Conservation (phyloP, 768 basidiomycete genomes). For the Amanita rubescens region DNA sequence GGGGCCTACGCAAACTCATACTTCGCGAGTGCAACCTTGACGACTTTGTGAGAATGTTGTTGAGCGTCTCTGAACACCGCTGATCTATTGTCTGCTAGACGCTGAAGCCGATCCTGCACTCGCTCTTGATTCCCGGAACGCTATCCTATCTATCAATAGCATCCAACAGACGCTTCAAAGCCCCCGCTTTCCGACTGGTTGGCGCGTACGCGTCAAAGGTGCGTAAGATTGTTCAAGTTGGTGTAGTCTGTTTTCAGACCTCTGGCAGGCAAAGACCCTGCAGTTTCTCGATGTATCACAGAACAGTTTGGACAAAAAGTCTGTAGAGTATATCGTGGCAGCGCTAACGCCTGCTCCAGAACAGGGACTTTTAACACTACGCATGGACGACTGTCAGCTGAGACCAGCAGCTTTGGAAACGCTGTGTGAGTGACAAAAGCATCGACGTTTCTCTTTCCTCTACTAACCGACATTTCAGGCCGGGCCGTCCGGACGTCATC, state of each 20-base stretch:
- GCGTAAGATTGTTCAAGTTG: conserved; percentile 5
- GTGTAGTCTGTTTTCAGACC: not conserved
- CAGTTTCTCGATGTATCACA: conserved; percentile 90
- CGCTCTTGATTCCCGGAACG: conserved; percentile 75
- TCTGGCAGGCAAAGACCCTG: conserved; percentile 56
- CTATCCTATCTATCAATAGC: conserved; percentile 81
- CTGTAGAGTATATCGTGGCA: conserved; percentile 73
- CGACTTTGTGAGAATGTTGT: conserved; percentile 49
- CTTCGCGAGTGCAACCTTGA: conserved; percentile 86
- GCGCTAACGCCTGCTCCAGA: conserved; percentile 51
- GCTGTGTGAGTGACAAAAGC: conserved; percentile 47
- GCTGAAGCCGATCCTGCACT: conserved; percentile 85
- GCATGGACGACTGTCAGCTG: conserved; percentile 81
- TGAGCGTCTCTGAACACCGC: conserved; percentile 2
- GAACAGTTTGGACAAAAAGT: conserved; percentile 76
- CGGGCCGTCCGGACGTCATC: conserved; percentile 79
- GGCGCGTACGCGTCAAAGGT: conserved; percentile 79
- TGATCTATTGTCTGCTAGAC: conserved; percentile 32
- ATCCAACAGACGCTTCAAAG: conserved; percentile 77
- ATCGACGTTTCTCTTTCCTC: conserved; percentile 4
- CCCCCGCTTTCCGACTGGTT: conserved; percentile 67
- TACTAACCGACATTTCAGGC: conserved; percentile 34
- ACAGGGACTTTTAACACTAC: conserved; percentile 64
- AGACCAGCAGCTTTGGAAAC: conserved; percentile 69
- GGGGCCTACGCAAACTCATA: conserved; percentile 82